Evolutionary conservation across 1,139 yeast genomes (phyloP).

Genomic region (Debaryomyces sp.): DNA sequence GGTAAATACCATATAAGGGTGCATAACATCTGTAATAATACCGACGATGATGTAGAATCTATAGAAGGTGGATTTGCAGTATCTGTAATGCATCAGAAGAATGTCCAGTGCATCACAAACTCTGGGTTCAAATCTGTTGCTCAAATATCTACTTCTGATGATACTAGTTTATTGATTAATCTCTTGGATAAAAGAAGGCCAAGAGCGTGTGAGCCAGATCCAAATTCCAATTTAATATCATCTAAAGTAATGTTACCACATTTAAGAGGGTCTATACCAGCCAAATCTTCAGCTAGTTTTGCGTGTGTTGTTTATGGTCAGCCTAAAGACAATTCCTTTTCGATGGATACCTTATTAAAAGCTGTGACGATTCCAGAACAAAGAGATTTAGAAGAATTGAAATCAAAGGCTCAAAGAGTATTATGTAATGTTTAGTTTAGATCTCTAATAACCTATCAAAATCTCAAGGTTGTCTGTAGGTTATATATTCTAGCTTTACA

Average conservation of each 20-base stretch:
- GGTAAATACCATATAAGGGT: conserved; percentile 24
- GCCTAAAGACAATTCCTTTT: neutral
- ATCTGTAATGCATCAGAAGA: neutral
- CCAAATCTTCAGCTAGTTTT: conserved; percentile 1
- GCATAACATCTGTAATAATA: conserved; percentile 18
- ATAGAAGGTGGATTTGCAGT: conserved; percentile 19
- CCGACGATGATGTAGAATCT: conserved; percentile 15
- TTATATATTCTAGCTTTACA: neutral
- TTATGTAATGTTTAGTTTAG: conserved; percentile 5
- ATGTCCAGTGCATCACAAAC: conserved; percentile 12
- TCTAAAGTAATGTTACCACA: conserved; percentile 15
- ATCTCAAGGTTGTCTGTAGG: neutral
- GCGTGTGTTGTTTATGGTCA: conserved; percentile 1
- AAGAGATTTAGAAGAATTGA: neutral
- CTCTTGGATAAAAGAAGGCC: conserved; percentile 13
- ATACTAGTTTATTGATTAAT: conserved; percentile 14
- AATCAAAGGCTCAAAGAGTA: conserved; percentile 7
- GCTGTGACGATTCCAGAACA: neutral
- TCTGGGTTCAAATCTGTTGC: conserved; percentile 9
- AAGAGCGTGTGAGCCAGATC: conserved; percentile 21
- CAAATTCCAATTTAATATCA: conserved; percentile 25
- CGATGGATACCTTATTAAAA: neutral
- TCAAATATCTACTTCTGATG: conserved; percentile 9
- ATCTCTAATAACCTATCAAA: no score
- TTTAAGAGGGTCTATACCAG: conserved; percentile 9